These are phyloP conservation scores for Aspergillus kassunensis DNA, from an alignment of 495 filamentous ascomycete genomes.

Conservation along the genomic window DNA sequence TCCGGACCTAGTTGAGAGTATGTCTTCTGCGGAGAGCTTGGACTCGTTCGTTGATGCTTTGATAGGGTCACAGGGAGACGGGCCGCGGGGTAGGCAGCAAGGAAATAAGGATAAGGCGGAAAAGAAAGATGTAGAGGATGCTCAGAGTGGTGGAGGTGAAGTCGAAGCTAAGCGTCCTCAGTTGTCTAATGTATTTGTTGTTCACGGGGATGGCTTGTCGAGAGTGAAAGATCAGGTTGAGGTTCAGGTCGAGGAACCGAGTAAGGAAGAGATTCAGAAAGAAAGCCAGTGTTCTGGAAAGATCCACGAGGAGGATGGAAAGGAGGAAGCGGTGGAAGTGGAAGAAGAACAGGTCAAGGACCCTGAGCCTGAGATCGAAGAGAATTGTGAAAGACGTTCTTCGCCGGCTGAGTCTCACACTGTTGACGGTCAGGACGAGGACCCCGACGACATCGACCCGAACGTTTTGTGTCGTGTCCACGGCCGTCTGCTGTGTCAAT, in stretches of 20 bases:
- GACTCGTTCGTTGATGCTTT: not conserved
- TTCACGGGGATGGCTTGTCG: not conserved
- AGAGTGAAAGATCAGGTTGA: not conserved
- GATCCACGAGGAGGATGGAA: too few species aligned
- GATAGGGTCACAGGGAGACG: not conserved
- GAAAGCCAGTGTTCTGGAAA: too few species aligned
- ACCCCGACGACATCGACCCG: too few species aligned
- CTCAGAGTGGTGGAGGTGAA: not conserved
- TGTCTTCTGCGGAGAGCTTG: not conserved
- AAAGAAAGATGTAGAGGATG: constrained; percentile 14
- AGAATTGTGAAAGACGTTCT: too few species aligned
- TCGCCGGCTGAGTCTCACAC: too few species aligned
- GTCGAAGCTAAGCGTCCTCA: not conserved
- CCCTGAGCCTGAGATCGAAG: not conserved
- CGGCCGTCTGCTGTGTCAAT: constrained; percentile 10
- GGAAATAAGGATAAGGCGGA: not conserved
- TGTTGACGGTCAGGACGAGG: too few species aligned
- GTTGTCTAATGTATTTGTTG: not conserved
- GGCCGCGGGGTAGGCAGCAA: not conserved
- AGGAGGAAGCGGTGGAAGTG: not conserved
- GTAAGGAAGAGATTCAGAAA: too few species aligned
- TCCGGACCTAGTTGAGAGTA: not conserved
- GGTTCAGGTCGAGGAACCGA: too few species aligned
- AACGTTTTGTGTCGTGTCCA: constrained; percentile 6
- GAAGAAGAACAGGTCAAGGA: not conserved